phyloP scores from a whole-genome alignment of 306 rosid species.

The Sindora glabra region DNA sequence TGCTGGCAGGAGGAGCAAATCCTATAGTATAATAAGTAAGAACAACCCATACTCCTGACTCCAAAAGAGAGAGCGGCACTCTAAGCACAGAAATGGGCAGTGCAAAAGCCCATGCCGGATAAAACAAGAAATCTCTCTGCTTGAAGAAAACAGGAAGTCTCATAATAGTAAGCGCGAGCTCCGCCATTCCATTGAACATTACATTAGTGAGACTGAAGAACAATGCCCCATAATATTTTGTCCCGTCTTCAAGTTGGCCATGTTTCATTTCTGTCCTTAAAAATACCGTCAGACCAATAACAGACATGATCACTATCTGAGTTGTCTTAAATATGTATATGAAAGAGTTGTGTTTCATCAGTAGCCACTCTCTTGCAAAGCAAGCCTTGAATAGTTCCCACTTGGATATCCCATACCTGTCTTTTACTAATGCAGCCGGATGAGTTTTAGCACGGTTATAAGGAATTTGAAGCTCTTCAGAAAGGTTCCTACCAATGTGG shows the following conservation, averaged over 20 bases:
- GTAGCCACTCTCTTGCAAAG: conserved; percentile 36
- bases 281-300: conserved; percentile 29
- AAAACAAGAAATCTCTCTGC: conserved; percentile 31
- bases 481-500: conserved; percentile 3
- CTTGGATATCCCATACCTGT: conserved; percentile 25
- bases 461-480: conserved; percentile 11
- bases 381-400: conserved; percentile 33
- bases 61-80: conserved; percentile 30
- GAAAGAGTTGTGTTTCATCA: conserved; percentile 29
- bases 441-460: conserved; percentile 19
- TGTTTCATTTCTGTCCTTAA: conserved; percentile 28
- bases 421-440: conserved; percentile 20
- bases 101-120: conserved; percentile 35
- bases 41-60: conserved; percentile 28
- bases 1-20: conserved; percentile 39
- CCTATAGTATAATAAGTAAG: conserved; percentile 38
- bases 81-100: conserved; percentile 33
- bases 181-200: conserved; percentile 41
- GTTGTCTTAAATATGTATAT: conserved; percentile 33
- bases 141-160: conserved; percentile 38
- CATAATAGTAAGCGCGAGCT: conserved; percentile 20
- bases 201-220: conserved; percentile 30
- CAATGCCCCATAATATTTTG: conserved; percentile 27
- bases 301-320: conserved; percentile 28
- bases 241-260: conserved; percentile 27